Evolutionary conservation across 1,284 basidiomycete species (phyloP), one percentile per base, ranked within the genome.

Genomic region (Calocybe gambosa): DNA sequence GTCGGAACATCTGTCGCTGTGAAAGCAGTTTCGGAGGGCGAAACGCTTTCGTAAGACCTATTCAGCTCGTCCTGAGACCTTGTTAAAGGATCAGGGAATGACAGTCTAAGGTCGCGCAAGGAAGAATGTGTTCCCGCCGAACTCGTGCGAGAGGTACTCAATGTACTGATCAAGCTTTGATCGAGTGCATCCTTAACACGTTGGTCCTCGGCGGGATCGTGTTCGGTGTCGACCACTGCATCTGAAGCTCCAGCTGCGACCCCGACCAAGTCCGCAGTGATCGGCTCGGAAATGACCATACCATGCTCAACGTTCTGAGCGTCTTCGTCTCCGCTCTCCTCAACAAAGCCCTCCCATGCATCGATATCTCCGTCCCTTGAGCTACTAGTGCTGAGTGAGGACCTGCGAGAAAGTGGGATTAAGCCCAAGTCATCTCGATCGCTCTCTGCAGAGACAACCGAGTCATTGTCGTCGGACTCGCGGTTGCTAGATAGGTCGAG

Each of bases 121-220:
- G 79, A 77, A 46, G 58, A 73, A 49, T 81, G 81, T 41, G 73
- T 62, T 50, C 78, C 74, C 39, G 77, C 73, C 21, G 68, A 63
- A 53, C 75, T 77, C 18, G 82, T 75, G 54, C 82, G 78, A 43
- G 85, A 85, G 42, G 77, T 72, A 64, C 76, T 82, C 50, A 87
- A 71, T 13, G 84, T 87, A 63, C 85, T 82, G 58, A 84, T 73
- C 68, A 88, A 75, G 64, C 84, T 88, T 65, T 87, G 84, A 62
- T 87, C 82, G 49, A 87, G 74, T 13, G 75, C 85, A 55, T 79
- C 82, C 55, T 75, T 80, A 56, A 86, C 77, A 40, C 74, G 71
- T 54, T 78, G 67, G 50, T 88, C 84, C 59, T 87, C 85, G 43
- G 65, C 65, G 13, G 61, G 58, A 47, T 70, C 67, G 39, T 60